Percentiles rank a stretch among this genome's conserved stretches.
phyloP scores from a whole-genome alignment of 2,329 filamentous ascomycete genomes.

The Nigrospora oryzae region DNA sequence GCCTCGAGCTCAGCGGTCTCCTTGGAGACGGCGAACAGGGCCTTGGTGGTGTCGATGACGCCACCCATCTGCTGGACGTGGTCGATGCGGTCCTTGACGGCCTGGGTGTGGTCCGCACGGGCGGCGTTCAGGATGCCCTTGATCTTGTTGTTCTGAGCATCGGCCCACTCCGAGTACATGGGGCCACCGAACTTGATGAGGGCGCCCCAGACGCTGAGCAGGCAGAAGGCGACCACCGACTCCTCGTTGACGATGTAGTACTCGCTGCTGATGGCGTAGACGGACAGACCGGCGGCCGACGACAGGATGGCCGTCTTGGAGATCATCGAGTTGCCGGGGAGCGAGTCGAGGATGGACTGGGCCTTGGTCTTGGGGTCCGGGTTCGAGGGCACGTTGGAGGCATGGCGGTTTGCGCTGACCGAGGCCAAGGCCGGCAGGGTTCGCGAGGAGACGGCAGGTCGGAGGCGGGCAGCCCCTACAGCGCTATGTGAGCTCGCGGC shows the following conservation, averaged over 20 bases:
- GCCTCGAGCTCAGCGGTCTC: conserved; percentile 96
- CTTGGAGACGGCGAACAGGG: conserved; percentile 96
- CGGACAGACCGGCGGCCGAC: conserved; percentile 78
- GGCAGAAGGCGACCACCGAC: conserved; percentile 85
- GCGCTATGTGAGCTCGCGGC: conserved; percentile 11
- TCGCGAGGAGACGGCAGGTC: conserved; percentile 70
- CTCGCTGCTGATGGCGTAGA: conserved; percentile 98
- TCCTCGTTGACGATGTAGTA: conserved; percentile 99
- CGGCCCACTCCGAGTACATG: conserved; percentile 85
- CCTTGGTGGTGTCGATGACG: conserved; percentile 95
- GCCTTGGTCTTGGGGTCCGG: conserved; percentile 89
- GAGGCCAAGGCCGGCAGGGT: conserved; percentile 66
- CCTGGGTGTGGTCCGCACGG: conserved; percentile 87
- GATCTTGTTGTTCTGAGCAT: conserved; percentile 84
- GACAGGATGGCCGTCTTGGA: conserved; percentile 98
- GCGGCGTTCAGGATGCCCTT: conserved; percentile 91
- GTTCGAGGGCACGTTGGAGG: conserved; percentile 64
- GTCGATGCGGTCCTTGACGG: conserved; percentile 89
- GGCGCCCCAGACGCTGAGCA: conserved; percentile 86
- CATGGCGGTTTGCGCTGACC: conserved; percentile 58
- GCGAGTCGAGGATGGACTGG: conserved; percentile 84
- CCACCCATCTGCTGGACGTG: conserved; percentile 90
- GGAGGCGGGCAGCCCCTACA: conserved; percentile 82
- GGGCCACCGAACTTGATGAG: conserved; percentile 92
- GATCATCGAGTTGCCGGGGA: conserved; percentile 85